Conservation (phyloP, 2,329 filamentous ascomycete genomes). For the Aspergillus pseudoterreus region DNA sequence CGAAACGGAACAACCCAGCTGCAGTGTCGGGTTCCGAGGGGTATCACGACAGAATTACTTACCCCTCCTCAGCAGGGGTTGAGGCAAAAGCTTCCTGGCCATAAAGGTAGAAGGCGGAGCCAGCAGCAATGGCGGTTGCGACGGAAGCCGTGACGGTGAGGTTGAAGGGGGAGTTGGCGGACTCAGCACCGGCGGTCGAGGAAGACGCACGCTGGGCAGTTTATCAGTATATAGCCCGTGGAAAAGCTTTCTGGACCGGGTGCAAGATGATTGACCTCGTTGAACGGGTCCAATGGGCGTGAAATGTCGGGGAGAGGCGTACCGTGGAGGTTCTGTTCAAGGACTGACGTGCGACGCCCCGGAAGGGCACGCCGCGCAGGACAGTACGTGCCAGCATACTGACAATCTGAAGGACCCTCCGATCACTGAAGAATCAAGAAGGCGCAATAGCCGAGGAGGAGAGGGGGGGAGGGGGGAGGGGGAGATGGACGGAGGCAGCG, state of each 20-base stretch:
- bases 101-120: constrained; percentile 89
- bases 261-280: constrained; percentile 26
- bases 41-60: constrained; percentile 47
- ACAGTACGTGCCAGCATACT: constrained; percentile 92
- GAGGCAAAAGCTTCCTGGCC: constrained; percentile 81
- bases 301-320: constrained; percentile 49
- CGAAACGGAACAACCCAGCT: constrained; percentile 12
- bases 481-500: constrained; percentile 17
- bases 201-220: constrained; percentile 62
- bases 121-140: constrained; percentile 80
- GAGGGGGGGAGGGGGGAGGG: constrained; percentile 24
- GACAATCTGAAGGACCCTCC: constrained; percentile 39
- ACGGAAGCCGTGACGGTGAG: constrained; percentile 82
- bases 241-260: constrained; percentile 23
- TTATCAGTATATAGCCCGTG: constrained; percentile 28
- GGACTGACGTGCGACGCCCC: constrained; percentile 73
- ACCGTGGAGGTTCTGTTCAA: constrained; percentile 71
- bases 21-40: constrained; percentile 13
- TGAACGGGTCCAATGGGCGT: constrained; percentile 26
- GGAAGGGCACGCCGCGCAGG: constrained; percentile 81
- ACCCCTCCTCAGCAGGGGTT: constrained; percentile 97
- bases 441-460: constrained; percentile 30
- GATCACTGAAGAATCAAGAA: constrained; percentile 29
- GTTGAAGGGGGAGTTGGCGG: constrained; percentile 70
- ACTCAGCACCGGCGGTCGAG: constrained; percentile 64